Conservation (phyloP, 257 asterid species). For the Avicennia marina region DNA sequence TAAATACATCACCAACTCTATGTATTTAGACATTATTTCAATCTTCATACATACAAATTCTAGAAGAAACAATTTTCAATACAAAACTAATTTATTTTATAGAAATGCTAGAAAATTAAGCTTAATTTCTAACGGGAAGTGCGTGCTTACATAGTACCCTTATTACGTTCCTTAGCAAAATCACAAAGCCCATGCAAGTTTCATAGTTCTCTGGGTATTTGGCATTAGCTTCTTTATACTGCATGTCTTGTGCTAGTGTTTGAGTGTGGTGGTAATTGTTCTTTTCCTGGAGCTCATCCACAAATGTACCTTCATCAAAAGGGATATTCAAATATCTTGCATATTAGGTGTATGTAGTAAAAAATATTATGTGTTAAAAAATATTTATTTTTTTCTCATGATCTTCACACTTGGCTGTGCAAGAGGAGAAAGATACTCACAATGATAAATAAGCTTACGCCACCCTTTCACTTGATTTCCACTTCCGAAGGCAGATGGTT, state of each 20-base stretch:
- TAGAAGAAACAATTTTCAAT: too few species aligned
- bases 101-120: too few species aligned
- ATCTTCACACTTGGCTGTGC: background rate
- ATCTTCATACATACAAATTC: too few species aligned
- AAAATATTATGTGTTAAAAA: too few species aligned
- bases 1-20: too few species aligned
- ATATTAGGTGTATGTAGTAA: too few species aligned
- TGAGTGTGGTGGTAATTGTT: background rate
- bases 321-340: background rate
- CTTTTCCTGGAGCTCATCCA: slow-evolving; percentile 14
- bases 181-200: slow-evolving; percentile 7
- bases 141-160: slow-evolving; percentile 16
- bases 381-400: too few species aligned
- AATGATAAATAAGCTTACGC: slow-evolving; percentile 16
- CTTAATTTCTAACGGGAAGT: too few species aligned
- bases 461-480: slow-evolving; percentile 27
- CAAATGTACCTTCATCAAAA: slow-evolving; percentile 21
- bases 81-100: too few species aligned
- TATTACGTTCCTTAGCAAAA: background rate
- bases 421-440: slow-evolving; percentile 12
- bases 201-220: slow-evolving; percentile 20
- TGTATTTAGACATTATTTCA: too few species aligned
- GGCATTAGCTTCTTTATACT: background rate
- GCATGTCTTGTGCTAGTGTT: background rate
- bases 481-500: slow-evolving; percentile 37